These are phyloP conservation scores for Populus trichocarpa DNA, from an alignment of 441 rosid genomes.

Conservation along the genomic window DNA sequence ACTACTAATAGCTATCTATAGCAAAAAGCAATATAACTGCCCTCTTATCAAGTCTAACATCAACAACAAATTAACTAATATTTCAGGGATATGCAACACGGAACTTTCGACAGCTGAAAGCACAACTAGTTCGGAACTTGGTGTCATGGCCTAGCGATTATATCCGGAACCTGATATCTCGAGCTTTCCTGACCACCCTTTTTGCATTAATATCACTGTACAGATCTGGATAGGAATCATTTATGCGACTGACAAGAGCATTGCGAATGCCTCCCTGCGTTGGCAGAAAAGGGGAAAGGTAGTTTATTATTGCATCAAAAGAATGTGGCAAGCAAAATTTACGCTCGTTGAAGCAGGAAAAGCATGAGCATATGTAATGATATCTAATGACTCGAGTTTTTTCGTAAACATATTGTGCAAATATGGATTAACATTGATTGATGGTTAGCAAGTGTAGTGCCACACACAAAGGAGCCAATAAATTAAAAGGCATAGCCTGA, in stretches of 20 bases:
- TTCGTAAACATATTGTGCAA: background rate
- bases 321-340: background rate
- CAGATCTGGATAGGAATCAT: background rate
- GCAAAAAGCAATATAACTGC: background rate
- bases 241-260: background rate
- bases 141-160: background rate
- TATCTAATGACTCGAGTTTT: background rate
- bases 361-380: background rate
- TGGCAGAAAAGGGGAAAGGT: background rate
- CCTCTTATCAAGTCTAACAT: background rate
- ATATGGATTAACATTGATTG: background rate
- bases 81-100: background rate
- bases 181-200: background rate
- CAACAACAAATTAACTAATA: background rate
- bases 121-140: background rate
- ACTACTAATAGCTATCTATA: background rate
- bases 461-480: background rate
- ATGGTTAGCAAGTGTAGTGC: background rate
- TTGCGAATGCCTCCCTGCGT: background rate
- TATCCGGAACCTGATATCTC: background rate
- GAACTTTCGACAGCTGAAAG: background rate
- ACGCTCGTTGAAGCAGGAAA: background rate
- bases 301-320: background rate
- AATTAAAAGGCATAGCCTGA: background rate
- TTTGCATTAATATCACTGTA: background rate